These are phyloP conservation scores for Daldinia sp. DNA, from an alignment of 2,329 filamentous ascomycete genomes.

Conservation along the genomic window DNA sequence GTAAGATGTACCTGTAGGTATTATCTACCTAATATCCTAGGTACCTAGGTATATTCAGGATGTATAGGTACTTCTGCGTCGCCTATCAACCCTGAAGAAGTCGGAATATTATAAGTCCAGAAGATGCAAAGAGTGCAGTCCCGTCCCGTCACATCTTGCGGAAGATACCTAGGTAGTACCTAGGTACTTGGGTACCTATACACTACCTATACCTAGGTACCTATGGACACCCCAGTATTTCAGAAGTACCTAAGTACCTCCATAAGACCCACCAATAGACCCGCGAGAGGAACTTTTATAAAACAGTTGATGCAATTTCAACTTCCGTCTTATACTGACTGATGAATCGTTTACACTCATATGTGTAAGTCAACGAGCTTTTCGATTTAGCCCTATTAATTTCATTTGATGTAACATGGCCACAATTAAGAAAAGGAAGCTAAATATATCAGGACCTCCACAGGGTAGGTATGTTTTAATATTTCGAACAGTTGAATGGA, in stretches of 20 bases:
- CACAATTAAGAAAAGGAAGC: slow-evolving; percentile 53
- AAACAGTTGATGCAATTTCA: background rate
- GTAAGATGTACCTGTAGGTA: too few relatives aligned
- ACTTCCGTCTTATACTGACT: background rate
- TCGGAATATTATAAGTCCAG: background rate
- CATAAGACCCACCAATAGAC: background rate
- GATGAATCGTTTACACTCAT: background rate
- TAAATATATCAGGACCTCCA: slow-evolving; percentile 47
- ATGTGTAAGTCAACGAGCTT: background rate
- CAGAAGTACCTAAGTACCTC: too few relatives aligned
- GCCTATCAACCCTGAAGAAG: too few relatives aligned
- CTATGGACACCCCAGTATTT: too few relatives aligned
- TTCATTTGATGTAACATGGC: slow-evolving; percentile 38
- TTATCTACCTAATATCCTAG: too few relatives aligned
- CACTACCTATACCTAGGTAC: too few relatives aligned
- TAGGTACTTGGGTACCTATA: too few relatives aligned
- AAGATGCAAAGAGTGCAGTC: too few relatives aligned
- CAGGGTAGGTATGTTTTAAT: slow-evolving; percentile 50
- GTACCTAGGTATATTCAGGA: too few relatives aligned
- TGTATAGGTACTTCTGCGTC: too few relatives aligned
- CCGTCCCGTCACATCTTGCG: too few relatives aligned
- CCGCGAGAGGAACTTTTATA: background rate
- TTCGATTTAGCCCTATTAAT: background rate
- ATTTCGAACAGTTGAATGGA: background rate
- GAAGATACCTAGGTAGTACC: too few relatives aligned